These are phyloP conservation scores for Xylariaceae sp. DNA, from an alignment of 2,329 filamentous ascomycete genomes.

Conservation along the genomic window DNA sequence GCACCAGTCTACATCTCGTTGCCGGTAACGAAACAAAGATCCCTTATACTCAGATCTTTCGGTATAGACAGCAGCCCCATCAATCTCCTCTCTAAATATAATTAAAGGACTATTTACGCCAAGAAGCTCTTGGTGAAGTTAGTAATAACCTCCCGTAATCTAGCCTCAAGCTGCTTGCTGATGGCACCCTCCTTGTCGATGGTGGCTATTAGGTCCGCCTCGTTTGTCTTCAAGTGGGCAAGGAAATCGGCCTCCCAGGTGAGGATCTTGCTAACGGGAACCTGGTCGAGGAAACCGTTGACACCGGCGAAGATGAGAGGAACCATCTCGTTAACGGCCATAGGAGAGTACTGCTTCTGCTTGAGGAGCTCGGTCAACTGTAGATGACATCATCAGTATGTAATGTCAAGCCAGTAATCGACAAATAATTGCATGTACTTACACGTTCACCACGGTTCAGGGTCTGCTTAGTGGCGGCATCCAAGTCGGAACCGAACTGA, in stretches of 20 bases:
- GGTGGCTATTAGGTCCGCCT: constrained; percentile 72
- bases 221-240: constrained; percentile 83
- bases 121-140: constrained; percentile 93
- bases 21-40: constrained; percentile 44
- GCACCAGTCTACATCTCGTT: constrained; percentile 42
- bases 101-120: constrained; percentile 39
- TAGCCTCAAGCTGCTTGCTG: constrained; percentile 87
- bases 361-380: constrained; percentile 93
- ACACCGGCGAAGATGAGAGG: constrained; percentile 99
- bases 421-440: constrained; percentile 38
- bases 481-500: constrained; percentile 99
- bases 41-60: constrained; percentile 26
- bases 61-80: constrained; percentile 44
- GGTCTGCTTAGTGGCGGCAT: constrained; percentile 98
- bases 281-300: constrained; percentile 85
- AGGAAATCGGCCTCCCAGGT: constrained; percentile 95
- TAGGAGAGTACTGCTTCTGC: constrained; percentile 99
- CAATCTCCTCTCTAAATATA: constrained; percentile 30
- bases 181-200: constrained; percentile 95
- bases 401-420: not conserved
- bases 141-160: constrained; percentile 68
- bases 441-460: constrained; percentile 96
- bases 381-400: constrained; percentile 23
- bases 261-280: constrained; percentile 88
- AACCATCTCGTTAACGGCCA: constrained; percentile 99